Conservation (phyloP, 306 rosid genomes). For the Cicer cuneatum region DNA sequence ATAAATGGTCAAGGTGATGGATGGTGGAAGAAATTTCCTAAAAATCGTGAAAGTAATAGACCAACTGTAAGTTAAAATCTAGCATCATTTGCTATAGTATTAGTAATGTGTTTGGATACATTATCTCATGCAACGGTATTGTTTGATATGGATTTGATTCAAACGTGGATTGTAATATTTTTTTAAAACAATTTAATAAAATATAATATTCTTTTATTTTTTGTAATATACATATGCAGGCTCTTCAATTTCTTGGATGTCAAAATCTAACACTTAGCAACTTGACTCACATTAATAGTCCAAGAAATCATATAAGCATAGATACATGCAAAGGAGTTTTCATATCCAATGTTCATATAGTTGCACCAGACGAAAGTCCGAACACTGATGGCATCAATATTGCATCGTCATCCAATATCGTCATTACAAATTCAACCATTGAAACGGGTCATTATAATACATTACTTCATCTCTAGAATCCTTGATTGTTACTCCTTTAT, state of each 20-base stretch:
- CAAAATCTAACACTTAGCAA: slow-evolving; percentile 28
- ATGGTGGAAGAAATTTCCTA: slow-evolving; percentile 53
- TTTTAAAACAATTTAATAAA: no score
- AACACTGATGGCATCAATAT: slow-evolving; percentile 28
- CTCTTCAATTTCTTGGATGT: slow-evolving; percentile 39
- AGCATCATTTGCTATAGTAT: no score
- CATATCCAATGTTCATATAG: slow-evolving; percentile 36
- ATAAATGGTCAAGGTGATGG: slow-evolving; percentile 59
- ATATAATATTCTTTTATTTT: no score
- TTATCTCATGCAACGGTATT: no score
- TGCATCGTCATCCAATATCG: neutral
- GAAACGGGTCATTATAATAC: no score
- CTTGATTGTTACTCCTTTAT: no score
- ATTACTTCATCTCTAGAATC: no score
- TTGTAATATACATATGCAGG: slow-evolving; percentile 44
- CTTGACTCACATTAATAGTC: slow-evolving; percentile 43
- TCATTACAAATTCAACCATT: no score
- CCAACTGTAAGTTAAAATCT: slow-evolving; percentile 44
- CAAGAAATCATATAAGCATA: slow-evolving; percentile 50
- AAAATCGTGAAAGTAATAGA: neutral
- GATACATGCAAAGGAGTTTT: neutral
- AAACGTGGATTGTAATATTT: no score
- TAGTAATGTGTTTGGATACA: no score
- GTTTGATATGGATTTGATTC: no score
- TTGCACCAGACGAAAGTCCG: slow-evolving; percentile 59